Conservation (phyloP, 2,329 filamentous ascomycete species). For the Verticillium nubilum region DNA sequence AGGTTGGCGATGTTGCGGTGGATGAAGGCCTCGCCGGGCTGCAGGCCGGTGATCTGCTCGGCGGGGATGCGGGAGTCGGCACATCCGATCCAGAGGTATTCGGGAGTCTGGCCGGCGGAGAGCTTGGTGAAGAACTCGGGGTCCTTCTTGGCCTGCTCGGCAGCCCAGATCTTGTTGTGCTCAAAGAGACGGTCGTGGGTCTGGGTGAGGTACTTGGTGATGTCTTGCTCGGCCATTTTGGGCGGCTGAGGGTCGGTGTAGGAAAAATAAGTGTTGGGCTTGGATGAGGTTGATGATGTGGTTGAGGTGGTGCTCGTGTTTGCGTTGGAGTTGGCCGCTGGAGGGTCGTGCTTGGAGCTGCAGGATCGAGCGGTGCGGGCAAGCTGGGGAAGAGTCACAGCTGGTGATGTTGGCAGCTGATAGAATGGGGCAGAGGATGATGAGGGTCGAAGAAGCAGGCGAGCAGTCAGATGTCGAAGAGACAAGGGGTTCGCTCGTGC, state of each 20-base stretch:
- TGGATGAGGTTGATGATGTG: not conserved
- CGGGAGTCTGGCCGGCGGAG: conserved; percentile 58
- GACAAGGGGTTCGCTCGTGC: not conserved
- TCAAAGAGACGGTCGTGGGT: conserved; percentile 64
- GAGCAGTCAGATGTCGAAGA: not conserved
- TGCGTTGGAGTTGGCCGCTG: not conserved
- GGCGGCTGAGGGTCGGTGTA: not conserved
- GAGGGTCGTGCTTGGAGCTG: not conserved
- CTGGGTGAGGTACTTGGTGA: conserved; percentile 48
- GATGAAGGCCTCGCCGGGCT: conserved; percentile 88
- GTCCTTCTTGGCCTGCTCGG: conserved; percentile 50
- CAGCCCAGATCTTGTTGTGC: conserved; percentile 63
- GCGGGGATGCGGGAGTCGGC: conserved; percentile 89
- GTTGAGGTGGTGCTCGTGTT: not conserved
- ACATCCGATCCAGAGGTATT: conserved; percentile 86
- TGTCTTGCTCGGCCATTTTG: conserved; percentile 8
- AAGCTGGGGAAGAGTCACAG: not conserved
- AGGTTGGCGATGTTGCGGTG: conserved; percentile 96
- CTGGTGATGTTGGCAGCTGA: not conserved
- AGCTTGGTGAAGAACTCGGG: conserved; percentile 62
- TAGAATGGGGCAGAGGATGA: not conserved
- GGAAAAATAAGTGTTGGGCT: not conserved
- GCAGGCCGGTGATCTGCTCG: conserved; percentile 75
- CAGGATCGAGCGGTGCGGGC: not conserved
- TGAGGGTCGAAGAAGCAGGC: not conserved